Base-by-base conservation (phyloP, 2,329 filamentous ascomycete genomes). In the Microdochium bolleyi region DNA sequence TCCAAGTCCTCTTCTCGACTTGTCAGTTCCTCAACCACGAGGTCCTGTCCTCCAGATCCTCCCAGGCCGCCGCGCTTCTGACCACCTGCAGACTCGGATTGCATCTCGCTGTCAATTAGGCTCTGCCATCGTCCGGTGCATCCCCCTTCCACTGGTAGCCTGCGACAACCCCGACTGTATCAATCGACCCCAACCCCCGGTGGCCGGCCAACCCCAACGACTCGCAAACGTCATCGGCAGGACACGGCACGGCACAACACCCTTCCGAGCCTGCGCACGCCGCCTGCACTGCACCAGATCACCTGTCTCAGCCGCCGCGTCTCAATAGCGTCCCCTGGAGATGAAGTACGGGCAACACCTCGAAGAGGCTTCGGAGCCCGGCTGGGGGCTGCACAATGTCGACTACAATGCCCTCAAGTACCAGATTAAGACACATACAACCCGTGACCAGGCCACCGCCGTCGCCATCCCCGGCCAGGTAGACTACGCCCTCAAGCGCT, bases 321-420 rank as follows among this genome's bases (percentile, higher is more conserved):
- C 10, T 10, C 41, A 21, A 14, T 19, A 38, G 34, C 34, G 14
- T 13, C 41, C 21, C 19, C 41, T 11, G 9, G 19, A 19, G 56
- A 90, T 89, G 87, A 89, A 90, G 76, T 90, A 87, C 79, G 86
- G 87, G 57, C 77, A 88, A 58, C 85, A 83, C 56, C 78, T 94
- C 56, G 82, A 85, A 65, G 78, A 82, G 69, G 80, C 88, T 67
- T 92, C 88, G 49, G 88, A 91, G 63, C 88, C 88, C 57, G 83
- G 87, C 80, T 94, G 88, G 88, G 87, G 81, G 62, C 78, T 89
- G 58, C 86, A 92, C 67, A 94, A 95, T 69, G 83, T 95, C 69
- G 89, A 94, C 68, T 95, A 95, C 75, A 89, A 92, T 67, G 87
- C 88, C 49, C 79, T 95, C 57, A 95, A 95, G 70, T 80, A 88